Evolutionary conservation across 202 grass and related monocot genomes (phyloP).

Genomic region (Brachypodium distachyon): DNA sequence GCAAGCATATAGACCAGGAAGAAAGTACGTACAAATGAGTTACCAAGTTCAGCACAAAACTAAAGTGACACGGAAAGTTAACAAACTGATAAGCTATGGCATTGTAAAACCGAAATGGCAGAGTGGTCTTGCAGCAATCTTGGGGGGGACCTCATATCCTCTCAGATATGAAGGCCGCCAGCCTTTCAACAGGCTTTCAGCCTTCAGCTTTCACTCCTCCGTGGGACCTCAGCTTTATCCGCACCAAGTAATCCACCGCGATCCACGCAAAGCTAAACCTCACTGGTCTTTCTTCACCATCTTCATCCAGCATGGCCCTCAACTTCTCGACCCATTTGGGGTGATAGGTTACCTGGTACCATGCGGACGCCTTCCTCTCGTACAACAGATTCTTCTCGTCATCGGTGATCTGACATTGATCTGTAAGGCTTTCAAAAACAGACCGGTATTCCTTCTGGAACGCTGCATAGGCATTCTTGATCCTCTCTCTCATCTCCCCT

Average conservation of each 20-base stretch:
- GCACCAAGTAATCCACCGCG: slow-evolving; percentile 52
- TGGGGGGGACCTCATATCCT: slow-evolving; percentile 22
- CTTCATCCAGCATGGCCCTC: slow-evolving; percentile 23
- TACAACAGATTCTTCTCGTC: slow-evolving; percentile 42
- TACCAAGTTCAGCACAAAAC: background rate
- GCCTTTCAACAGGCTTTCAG: slow-evolving; percentile 41
- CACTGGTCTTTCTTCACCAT: slow-evolving; percentile 19
- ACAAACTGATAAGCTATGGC: background rate
- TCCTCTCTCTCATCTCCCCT: slow-evolving; percentile 61
- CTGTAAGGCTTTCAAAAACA: slow-evolving; percentile 37
- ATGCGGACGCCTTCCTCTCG: slow-evolving; percentile 75
- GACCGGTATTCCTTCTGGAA: slow-evolving; percentile 48
- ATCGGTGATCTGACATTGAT: slow-evolving; percentile 21
- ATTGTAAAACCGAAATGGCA: slow-evolving; percentile 22
- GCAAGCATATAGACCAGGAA: background rate
- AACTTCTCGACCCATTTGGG: slow-evolving; percentile 50
- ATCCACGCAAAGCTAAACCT: slow-evolving; percentile 90
- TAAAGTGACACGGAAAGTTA: background rate
- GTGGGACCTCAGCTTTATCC: slow-evolving; percentile 50
- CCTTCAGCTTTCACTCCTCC: slow-evolving; percentile 24
- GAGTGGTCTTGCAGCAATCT: slow-evolving; percentile 53
- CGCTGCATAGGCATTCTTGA: slow-evolving; percentile 64
- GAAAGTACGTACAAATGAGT: background rate
- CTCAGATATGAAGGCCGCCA: slow-evolving; percentile 54
- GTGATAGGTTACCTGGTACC: slow-evolving; percentile 93